phyloP scores from a whole-genome alignment of 495 filamentous ascomycete genomes.

The Lichenothelia convexa region DNA sequence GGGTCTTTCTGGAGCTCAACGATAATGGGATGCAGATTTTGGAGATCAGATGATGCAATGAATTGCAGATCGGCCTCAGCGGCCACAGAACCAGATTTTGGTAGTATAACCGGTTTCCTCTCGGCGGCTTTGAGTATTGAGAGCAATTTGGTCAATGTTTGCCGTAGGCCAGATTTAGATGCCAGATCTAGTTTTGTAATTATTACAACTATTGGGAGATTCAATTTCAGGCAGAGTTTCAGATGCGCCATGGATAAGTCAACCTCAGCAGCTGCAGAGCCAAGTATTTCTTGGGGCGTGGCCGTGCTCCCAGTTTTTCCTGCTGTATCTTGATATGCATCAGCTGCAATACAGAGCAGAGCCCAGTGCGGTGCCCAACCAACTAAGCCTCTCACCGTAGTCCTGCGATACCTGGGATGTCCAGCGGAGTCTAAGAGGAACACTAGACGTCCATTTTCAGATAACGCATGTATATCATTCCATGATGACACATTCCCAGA shows the following conservation, averaged over 20 bases:
- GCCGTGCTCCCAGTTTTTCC: constrained; percentile 23
- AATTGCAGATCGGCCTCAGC: constrained; percentile 11
- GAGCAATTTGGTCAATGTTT: constrained; percentile 53
- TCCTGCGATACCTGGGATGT: constrained; percentile 69
- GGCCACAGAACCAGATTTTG: constrained; percentile 15
- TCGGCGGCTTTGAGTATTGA: constrained; percentile 57
- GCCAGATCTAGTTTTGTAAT: constrained; percentile 88
- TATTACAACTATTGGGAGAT: constrained; percentile 54
- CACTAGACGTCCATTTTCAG: constrained; percentile 55
- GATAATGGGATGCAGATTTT: constrained; percentile 7
- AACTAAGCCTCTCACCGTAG: constrained; percentile 69
- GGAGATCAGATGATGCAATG: constrained; percentile 9
- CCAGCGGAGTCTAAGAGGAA: constrained; percentile 85
- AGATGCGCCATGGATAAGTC: constrained; percentile 65
- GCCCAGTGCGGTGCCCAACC: constrained; percentile 96
- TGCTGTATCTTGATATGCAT: constrained; percentile 38
- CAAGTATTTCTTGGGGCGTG: constrained; percentile 28
- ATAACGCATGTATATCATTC: constrained; percentile 77
- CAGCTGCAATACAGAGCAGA: constrained; percentile 69
- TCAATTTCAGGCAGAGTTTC: constrained; percentile 66
- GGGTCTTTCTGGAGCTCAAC: constrained; percentile 9
- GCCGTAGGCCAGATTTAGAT: constrained; percentile 44
- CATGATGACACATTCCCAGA: constrained; percentile 76
- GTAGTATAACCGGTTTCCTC: constrained; percentile 52
- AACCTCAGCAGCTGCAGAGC: constrained; percentile 34